Base-by-base conservation (phyloP, 2,329 filamentous ascomycete species). In the Verruconis gallopava region DNA sequence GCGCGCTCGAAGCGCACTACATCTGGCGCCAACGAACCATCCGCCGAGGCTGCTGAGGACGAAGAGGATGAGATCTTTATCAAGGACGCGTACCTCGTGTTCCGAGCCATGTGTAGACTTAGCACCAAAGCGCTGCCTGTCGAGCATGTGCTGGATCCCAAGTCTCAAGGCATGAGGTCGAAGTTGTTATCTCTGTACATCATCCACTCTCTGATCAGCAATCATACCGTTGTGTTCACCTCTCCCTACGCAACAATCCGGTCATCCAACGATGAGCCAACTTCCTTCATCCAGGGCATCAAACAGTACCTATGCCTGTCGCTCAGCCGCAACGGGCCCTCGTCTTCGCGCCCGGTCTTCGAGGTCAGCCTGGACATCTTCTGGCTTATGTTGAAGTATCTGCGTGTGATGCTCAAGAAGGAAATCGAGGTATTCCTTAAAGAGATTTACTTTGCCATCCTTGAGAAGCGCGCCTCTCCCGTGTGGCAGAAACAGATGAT, bases 351-450 rank as follows among this genome's bases (percentile, higher is more conserved):
- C 48, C 76, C 76, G 49, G 86, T 98, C 0, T 98, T 96, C 54
- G 89, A 96, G 55, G 85, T 96, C 33, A 89, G 85, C 58, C 88
- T 84, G 53, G 91, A 98, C 59, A 93, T 96, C 21, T 98, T 98
- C 59, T 98, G 88, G 86, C 70, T 96, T 44, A 94, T 95, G 80
- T 66, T 95, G 34, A 93, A 93, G 58, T 81, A 85, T 53, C 82
- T 98, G 76, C 77, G 93, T 47, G 81, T 91, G 2, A 81, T 88
- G 48, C 82, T 98, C 62, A 98, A 98, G 77, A 93, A 94, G 74
- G 91, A 98, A 57, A 83, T 98, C 43, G 91, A 96, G 60, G 89
- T 98, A 0, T 96, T 98, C 56, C 64, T 98, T 45, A 96, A 96
- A 57, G 91, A 98, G 56, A 93, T 98, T 21, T 98, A 98, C 56